phyloP scores from a whole-genome alignment of 2,329 filamentous ascomycete genomes.

The Paracamarosporium sp. region DNA sequence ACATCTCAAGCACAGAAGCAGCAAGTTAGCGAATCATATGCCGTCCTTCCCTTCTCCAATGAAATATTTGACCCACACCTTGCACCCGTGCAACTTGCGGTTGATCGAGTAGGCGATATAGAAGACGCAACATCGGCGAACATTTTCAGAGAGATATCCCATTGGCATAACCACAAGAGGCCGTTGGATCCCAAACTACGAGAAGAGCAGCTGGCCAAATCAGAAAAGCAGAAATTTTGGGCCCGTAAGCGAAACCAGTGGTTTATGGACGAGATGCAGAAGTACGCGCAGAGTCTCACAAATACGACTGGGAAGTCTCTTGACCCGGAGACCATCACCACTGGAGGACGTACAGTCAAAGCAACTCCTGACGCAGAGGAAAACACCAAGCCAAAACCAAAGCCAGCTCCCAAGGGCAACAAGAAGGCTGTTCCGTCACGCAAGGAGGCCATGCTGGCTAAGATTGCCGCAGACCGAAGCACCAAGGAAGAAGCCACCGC shows the following conservation, averaged over 20 bases:
- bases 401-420: slow-evolving; percentile 18
- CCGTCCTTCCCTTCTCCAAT: slow-evolving; percentile 57
- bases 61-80: slow-evolving; percentile 57
- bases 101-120: slow-evolving; percentile 42
- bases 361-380: slow-evolving; percentile 22
- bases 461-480: slow-evolving; percentile 50
- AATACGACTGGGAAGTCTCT: slow-evolving; percentile 68
- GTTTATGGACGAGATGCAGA: slow-evolving; percentile 71
- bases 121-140: slow-evolving; percentile 42
- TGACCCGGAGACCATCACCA: slow-evolving; percentile 69
- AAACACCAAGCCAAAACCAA: slow-evolving; percentile 31
- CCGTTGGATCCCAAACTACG: slow-evolving; percentile 52
- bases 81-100: slow-evolving; percentile 49
- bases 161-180: slow-evolving; percentile 69
- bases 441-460: slow-evolving; percentile 54
- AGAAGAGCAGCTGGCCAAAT: slow-evolving; percentile 36
- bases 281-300: slow-evolving; percentile 74
- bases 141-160: slow-evolving; percentile 58
- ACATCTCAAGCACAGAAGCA: not conserved
- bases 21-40: slow-evolving; percentile 19
- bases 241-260: slow-evolving; percentile 63
- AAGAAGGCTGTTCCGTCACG: slow-evolving; percentile 43
- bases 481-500: slow-evolving; percentile 50
- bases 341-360: slow-evolving; percentile 35
- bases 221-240: slow-evolving; percentile 43